Evolutionary conservation across 1,284 basidiomycete species (phyloP), one percentile per base, ranked within the genome.

Genomic region (Fomitopsis pinicola): DNA sequence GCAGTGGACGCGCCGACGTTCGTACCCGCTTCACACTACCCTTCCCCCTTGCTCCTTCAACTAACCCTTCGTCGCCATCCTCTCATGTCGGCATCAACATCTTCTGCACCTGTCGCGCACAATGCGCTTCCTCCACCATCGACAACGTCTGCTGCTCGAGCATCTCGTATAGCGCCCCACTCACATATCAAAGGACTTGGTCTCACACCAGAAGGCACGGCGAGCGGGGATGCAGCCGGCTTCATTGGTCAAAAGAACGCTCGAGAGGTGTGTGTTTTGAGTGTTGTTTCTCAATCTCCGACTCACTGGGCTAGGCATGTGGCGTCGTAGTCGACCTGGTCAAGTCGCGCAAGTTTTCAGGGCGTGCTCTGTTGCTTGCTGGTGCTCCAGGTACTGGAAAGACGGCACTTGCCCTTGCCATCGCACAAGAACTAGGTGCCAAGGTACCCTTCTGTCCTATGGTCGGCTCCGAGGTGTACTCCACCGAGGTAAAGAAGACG

Each of bases 361-460:
- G 94, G 42, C 85, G 94, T 55, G 95, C 94, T 0, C 78, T 97
- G 42, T 76, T 97, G 17, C 85, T 97, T 42, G 94, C 92, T 15
- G 95, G 95, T 57, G 92, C 92, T 40, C 95, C 95, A 0, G 94
- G 95, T 12, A 97, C 95, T 3, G 95, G 95, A 17, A 95, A 99
- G 80, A 99, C 97, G 0, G 97, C 97, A 0, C 84, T 99, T 30
- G 96, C 97, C 1, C 78, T 99, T 14, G 97, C 94, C 0, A 86
- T 99, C 38, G 91, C 95, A 6, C 96, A 98, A 66, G 97, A 98
- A 71, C 84, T 99, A 0, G 97, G 97, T 1, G 80, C 85, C 53
- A 97, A 98, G 72, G 96, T 98, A 1, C 97, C 97, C 0, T 99
- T 99, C 76, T 98, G 97, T 73, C 95, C 95, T 1, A 97, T 98